Conservation (phyloP, 2,329 filamentous ascomycete species). For the Phialophora expanda region DNA sequence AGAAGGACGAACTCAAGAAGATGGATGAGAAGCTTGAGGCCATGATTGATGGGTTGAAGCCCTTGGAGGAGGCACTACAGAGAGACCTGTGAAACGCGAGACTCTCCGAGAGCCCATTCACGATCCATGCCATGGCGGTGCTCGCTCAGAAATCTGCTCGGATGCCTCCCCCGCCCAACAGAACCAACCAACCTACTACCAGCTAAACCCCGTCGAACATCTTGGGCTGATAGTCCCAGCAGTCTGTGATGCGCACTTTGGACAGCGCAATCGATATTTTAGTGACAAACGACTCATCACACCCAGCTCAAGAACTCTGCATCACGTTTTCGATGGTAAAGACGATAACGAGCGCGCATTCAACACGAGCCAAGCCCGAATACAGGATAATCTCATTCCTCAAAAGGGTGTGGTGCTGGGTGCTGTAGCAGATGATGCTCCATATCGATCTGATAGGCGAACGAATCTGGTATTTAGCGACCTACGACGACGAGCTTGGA, state of each 20-base stretch:
- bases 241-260: neutral
- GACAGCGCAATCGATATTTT: neutral
- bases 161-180: neutral
- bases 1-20: slow-evolving; percentile 90
- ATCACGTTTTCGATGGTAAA: neutral
- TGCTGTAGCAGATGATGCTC: neutral
- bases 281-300: neutral
- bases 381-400: neutral
- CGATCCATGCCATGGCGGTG: neutral
- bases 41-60: slow-evolving; percentile 72
- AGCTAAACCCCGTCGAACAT: neutral
- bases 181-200: neutral
- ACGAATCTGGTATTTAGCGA: neutral
- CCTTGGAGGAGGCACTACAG: slow-evolving; percentile 35
- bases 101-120: neutral
- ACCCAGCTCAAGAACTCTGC: neutral
- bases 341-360: neutral
- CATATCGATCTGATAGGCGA: neutral
- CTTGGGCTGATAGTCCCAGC: neutral
- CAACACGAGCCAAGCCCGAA: neutral
- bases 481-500: neutral
- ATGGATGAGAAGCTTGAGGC: slow-evolving; percentile 91
- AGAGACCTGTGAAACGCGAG: slow-evolving; percentile 33
- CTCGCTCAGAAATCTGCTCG: neutral
- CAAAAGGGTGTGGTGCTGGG: neutral